These are phyloP conservation scores for Filobasidium floriforme DNA, from an alignment of 768 basidiomycete species.

Conservation along the genomic window DNA sequence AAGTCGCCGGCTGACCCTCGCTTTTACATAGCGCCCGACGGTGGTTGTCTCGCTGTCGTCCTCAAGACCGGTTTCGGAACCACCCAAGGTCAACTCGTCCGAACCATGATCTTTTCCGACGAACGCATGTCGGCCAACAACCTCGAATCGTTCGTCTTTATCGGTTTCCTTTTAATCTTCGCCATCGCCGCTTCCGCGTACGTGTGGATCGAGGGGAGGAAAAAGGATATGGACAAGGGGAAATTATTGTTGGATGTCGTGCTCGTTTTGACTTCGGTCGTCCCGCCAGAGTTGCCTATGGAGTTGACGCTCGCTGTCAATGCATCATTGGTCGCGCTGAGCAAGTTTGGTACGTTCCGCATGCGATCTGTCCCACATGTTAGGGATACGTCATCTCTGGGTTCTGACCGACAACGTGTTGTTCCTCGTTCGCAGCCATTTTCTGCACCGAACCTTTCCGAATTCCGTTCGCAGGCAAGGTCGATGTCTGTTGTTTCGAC, in stretches of 20 bases:
- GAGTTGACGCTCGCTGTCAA: constrained; percentile 94
- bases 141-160: constrained; percentile 89
- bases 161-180: constrained; percentile 93
- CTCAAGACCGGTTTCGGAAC: constrained; percentile 96
- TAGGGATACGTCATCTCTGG: too few species aligned
- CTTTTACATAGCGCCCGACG: constrained; percentile 58
- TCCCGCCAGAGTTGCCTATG: constrained; percentile 97
- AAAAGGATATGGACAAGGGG: constrained; percentile 83
- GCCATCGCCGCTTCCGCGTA: constrained; percentile 97
- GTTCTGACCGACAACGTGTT: not conserved
- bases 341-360: constrained; percentile 67
- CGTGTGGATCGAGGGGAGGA: constrained; percentile 96
- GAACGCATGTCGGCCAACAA: constrained; percentile 97
- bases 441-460: constrained; percentile 99
- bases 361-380: not conserved
- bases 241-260: constrained; percentile 93
- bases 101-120: constrained; percentile 98
- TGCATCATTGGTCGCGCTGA: constrained; percentile 81
- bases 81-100: constrained; percentile 89
- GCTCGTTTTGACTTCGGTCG: constrained; percentile 91
- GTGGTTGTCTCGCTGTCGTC: constrained; percentile 84
- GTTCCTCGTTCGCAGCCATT: constrained; percentile 58
- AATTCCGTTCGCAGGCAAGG: constrained; percentile 88
- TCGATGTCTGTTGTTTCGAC: constrained; percentile 98
- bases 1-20: not conserved